Evolutionary conservation across 306 rosid genomes (phyloP).

Genomic region (Psophocarpus tetragonolobus): DNA sequence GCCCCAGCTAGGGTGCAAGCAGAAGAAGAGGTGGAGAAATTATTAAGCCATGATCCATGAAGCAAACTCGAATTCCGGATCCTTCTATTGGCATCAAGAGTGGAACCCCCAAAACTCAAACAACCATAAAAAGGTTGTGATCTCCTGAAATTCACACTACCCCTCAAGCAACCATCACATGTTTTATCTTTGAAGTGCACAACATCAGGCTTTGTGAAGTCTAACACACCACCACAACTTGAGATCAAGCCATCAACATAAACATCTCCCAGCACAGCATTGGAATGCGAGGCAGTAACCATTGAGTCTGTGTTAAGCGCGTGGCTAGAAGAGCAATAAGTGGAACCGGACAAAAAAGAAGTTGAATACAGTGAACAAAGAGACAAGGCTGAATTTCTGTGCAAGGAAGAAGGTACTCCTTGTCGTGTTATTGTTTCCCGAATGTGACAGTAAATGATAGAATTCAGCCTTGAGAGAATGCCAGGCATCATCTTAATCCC

Average conservation of each 20-base stretch:
- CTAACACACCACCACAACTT: conserved; percentile 44
- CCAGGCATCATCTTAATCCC: conserved; percentile 68
- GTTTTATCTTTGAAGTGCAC: conserved; percentile 53
- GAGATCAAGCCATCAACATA: conserved; percentile 58
- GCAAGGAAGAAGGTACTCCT: conserved; percentile 39
- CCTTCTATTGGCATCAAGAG: neutral
- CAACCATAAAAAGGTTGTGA: neutral
- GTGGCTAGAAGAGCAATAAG: conserved; percentile 22
- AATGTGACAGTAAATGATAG: conserved; percentile 48
- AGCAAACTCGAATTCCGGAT: neutral
- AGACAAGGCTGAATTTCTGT: conserved; percentile 38
- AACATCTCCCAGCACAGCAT: conserved; percentile 66
- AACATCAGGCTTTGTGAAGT: conserved; percentile 51
- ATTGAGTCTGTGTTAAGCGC: conserved; percentile 41
- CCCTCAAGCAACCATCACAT: neutral
- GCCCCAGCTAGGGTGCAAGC: neutral
- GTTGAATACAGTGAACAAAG: conserved; percentile 44
- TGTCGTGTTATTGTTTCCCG: conserved; percentile 37
- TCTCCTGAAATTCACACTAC: neutral
- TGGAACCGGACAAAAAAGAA: conserved; percentile 26
- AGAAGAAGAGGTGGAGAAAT: neutral
- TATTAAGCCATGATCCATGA: neutral
- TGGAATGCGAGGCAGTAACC: conserved; percentile 64
- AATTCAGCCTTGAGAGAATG: conserved; percentile 56
- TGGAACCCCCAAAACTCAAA: neutral